Evolutionary conservation across 116 monocot genomes (phyloP).

Genomic region (Zostera marina): DNA sequence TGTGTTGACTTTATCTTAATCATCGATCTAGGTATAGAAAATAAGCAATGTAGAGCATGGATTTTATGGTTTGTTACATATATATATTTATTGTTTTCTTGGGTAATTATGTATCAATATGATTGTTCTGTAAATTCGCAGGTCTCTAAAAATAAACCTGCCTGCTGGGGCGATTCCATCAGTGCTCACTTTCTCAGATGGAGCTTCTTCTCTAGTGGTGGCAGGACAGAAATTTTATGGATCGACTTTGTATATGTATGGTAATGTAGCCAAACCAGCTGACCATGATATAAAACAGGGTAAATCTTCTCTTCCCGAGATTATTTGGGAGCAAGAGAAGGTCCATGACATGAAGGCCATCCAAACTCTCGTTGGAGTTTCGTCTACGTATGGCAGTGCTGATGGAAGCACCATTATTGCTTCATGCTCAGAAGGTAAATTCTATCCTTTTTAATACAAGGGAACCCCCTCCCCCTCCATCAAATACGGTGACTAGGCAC

Average conservation of each 20-base stretch:
- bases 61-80: neutral
- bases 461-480: too few relatives aligned
- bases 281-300: conserved; percentile 31
- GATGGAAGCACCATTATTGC: conserved; percentile 80
- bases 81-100: too few relatives aligned
- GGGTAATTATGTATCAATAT: neutral
- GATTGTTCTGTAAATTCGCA: conserved; percentile 9
- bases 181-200: conserved; percentile 75
- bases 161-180: conserved; percentile 73
- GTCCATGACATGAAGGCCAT: conserved; percentile 64
- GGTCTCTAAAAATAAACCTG: conserved; percentile 69
- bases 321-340: conserved; percentile 87
- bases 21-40: too few relatives aligned
- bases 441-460: too few relatives aligned
- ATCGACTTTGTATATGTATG: conserved; percentile 74
- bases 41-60: neutral
- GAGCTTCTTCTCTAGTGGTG: conserved; percentile 56
- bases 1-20: too few relatives aligned
- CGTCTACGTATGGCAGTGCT: conserved; percentile 58
- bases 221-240: conserved; percentile 70
- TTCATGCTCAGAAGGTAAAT: conserved; percentile 91
- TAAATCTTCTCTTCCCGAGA: conserved; percentile 64
- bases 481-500: too few relatives aligned
- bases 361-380: conserved; percentile 38
- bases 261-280: conserved; percentile 56